Conservation (phyloP, 805 yeast genomes). For the Cyberlindnera galapagoensis region DNA sequence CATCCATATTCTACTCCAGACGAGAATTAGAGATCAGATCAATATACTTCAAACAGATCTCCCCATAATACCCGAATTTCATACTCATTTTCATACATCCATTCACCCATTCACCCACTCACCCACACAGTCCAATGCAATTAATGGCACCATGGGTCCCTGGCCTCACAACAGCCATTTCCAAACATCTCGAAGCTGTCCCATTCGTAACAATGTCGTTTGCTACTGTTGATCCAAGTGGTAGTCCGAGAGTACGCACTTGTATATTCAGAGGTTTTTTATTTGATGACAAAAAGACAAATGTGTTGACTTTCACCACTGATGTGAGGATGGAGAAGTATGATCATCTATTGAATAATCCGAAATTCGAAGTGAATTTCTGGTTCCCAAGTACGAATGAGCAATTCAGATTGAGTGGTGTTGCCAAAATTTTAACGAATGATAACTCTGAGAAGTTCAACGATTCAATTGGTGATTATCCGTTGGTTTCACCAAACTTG, state of each 20-base stretch:
- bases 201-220: slow-evolving; percentile 61
- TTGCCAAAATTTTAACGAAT: slow-evolving; percentile 40
- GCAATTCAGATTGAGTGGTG: slow-evolving; percentile 71
- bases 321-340: slow-evolving; percentile 66
- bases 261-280: slow-evolving; percentile 70
- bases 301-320: slow-evolving; percentile 62
- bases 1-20: too few species aligned
- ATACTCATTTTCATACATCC: slow-evolving; percentile 2
- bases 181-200: slow-evolving; percentile 35
- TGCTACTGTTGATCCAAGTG: slow-evolving; percentile 52
- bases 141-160: slow-evolving; percentile 78
- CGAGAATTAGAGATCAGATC: too few species aligned
- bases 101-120: too few species aligned
- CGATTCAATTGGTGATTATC: slow-evolving; percentile 21
- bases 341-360: slow-evolving; percentile 39
- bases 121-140: slow-evolving; percentile 26
- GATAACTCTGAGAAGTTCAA: slow-evolving; percentile 13
- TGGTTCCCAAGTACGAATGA: slow-evolving; percentile 55
- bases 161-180: slow-evolving; percentile 46
- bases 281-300: slow-evolving; percentile 61
- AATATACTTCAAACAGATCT: too few species aligned
- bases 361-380: slow-evolving; percentile 69
- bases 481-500: slow-evolving; percentile 25
- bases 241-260: slow-evolving; percentile 61
- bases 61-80: too few species aligned